Conservation (phyloP, 371 early-diverging fungal genomes). For the Rhizopus stolonifer region DNA sequence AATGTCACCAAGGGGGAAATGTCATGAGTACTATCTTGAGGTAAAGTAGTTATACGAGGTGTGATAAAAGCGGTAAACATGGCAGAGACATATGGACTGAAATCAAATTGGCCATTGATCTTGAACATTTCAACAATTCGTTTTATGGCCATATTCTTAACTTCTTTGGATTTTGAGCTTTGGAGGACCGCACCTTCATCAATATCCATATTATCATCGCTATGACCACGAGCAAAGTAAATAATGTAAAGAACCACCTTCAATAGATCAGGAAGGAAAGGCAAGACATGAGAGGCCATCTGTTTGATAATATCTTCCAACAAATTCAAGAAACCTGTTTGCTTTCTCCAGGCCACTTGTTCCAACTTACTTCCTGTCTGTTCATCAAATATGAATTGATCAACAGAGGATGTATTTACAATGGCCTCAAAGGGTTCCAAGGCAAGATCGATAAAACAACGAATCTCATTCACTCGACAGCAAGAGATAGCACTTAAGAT, state of each 20-base stretch:
- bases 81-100: conserved; percentile 68
- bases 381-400: conserved; percentile 19
- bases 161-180: conserved; percentile 51
- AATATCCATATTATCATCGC: conserved; percentile 31
- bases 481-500: conserved; percentile 77
- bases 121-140: conserved; percentile 79
- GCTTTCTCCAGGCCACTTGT: conserved; percentile 61
- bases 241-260: conserved; percentile 72
- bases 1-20: conserved; percentile 78
- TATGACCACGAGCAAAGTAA: conserved; percentile 48
- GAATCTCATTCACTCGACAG: conserved; percentile 65
- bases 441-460: conserved; percentile 75
- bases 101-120: conserved; percentile 69
- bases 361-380: conserved; percentile 26
- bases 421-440: conserved; percentile 70
- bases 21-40: conserved; percentile 82
- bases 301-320: conserved; percentile 83
- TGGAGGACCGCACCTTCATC: conserved; percentile 28
- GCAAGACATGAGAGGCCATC: conserved; percentile 68
- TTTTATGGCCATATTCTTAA: conserved; percentile 71
- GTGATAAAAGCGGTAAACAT: conserved; percentile 73
- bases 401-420: conserved; percentile 25
- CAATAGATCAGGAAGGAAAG: conserved; percentile 68
- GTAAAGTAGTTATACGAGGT: conserved; percentile 69
- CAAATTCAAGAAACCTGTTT: conserved; percentile 77